phyloP scores from a whole-genome alignment of 1,284 basidiomycete species.

The Cryptococcus sp. region DNA sequence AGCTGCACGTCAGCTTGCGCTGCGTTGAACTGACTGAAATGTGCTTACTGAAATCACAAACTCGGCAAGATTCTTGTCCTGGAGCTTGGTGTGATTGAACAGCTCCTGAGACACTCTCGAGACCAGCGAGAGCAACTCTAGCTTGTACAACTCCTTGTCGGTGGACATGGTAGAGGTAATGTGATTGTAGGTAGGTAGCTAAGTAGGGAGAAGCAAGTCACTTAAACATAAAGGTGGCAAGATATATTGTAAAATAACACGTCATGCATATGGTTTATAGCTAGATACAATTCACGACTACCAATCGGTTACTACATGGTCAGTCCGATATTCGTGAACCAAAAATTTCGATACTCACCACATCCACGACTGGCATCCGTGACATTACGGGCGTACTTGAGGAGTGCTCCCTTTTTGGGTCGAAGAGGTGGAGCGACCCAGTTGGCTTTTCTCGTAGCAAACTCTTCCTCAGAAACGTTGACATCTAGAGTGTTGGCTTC shows the following conservation, averaged over 20 bases:
- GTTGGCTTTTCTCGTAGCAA: conserved; percentile 61
- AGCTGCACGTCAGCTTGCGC: conserved; percentile 47
- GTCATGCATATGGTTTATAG: no score
- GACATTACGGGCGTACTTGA: conserved; percentile 80
- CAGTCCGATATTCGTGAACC: no score
- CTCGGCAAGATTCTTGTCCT: conserved; percentile 90
- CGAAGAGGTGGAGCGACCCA: conserved; percentile 86
- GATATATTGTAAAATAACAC: not conserved
- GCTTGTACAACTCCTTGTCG: conserved; percentile 78
- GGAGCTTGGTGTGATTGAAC: conserved; percentile 69
- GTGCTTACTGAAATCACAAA: conserved; percentile 70
- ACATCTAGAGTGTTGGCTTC: conserved; percentile 73
- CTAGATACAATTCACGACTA: no score
- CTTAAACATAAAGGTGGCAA: not conserved
- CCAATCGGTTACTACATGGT: no score
- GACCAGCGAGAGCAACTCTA: conserved; percentile 84
- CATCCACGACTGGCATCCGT: conserved; percentile 58
- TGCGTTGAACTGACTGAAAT: not conserved
- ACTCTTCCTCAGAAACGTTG: conserved; percentile 74
- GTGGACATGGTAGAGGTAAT: conserved; percentile 49
- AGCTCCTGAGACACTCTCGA: conserved; percentile 86
- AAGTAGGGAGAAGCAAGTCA: not conserved
- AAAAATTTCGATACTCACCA: not conserved
- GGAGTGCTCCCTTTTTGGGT: conserved; percentile 74
- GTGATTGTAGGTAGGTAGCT: not conserved